Percentiles rank a stretch among this genome's conserved stretches.
Conservation (phyloP, 2,329 filamentous ascomycete species). For the Sphaerostilbella broomeana region DNA sequence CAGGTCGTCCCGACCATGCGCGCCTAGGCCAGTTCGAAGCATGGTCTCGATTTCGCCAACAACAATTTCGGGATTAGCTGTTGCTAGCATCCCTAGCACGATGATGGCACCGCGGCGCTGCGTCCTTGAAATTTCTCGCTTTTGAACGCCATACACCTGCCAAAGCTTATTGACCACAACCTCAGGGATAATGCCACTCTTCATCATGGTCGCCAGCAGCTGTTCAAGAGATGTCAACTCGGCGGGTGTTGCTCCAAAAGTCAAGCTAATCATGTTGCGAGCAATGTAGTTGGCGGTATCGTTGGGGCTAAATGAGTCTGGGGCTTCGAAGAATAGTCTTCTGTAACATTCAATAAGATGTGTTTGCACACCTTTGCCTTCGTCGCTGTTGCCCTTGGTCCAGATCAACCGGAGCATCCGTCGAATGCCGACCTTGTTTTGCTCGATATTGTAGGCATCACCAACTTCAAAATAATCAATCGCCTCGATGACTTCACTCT, state of each 20-base stretch:
- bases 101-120: slow-evolving; percentile 93
- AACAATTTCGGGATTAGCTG: slow-evolving; percentile 86
- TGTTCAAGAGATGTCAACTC: slow-evolving; percentile 95
- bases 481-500: slow-evolving; percentile 96
- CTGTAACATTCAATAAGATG: slow-evolving; percentile 97
- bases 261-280: slow-evolving; percentile 97
- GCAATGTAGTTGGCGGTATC: slow-evolving; percentile 94
- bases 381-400: slow-evolving; percentile 98
- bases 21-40: slow-evolving; percentile 79
- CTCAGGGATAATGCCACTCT: slow-evolving; percentile 77
- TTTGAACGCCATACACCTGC: slow-evolving; percentile 95
- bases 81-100: slow-evolving; percentile 90
- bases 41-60: slow-evolving; percentile 94
- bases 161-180: slow-evolving; percentile 86
- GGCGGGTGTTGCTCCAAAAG: slow-evolving; percentile 88
- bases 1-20: slow-evolving; percentile 73
- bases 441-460: slow-evolving; percentile 92
- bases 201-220: slow-evolving; percentile 95
- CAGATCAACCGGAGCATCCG: slow-evolving; percentile 96
- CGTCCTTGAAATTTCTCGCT: slow-evolving; percentile 82
- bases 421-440: slow-evolving; percentile 84
- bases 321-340: slow-evolving; percentile 91
- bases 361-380: slow-evolving; percentile 95
- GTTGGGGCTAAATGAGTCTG: slow-evolving; percentile 78
- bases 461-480: slow-evolving; percentile 98